Base-by-base conservation (phyloP, 176 grass and related monocot genomes). In the Hsuehochloa calcarea region DNA sequence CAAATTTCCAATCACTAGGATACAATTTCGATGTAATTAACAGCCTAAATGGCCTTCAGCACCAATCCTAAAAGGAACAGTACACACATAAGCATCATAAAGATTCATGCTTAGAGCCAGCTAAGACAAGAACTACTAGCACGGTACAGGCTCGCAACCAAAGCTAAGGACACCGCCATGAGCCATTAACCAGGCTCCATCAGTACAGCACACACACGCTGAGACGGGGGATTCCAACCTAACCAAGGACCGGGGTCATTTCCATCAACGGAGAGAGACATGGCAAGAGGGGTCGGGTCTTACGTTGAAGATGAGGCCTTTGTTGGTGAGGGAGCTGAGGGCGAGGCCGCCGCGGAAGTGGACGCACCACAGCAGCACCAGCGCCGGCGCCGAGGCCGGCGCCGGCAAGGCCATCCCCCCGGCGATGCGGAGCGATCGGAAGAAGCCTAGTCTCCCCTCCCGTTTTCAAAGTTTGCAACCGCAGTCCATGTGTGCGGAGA, bases 281-380 rank as follows among this genome's bases (percentile, higher is more conserved):
- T 15, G 15, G 15, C 47, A 19, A 49, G 60, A 41, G 19, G 55
- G 19, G 74, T 27, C 44, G 4, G 12, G 58, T 77, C 65, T 85
- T 88, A 87, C 82, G 38, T 84, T 90, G 39, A 84, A 87, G 72
- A 86, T 87, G 79, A 84, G 78, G 39, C 74, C 80, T 50, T 87
- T 89, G 84, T 89, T 81, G 20, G 70, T 64, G 65, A 74, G 66
- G 47, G 93, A 92, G 46, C 83, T 56, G 60, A 93, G 88, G 62
- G 93, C 84, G 54, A 98, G 80, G 51, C 96, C 96, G 8, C 96
- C 93, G 64, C 91, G 78, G 70, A 90, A 94, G 73, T 95, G 88
- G 65, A 92, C 84, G 72, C 87, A 90, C 96, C 96, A 98, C 77
- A 95, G 76, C 0, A 98, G 75, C 69, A 98, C 90, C 84, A 98